Evolutionary conservation across 768 basidiomycete genomes (phyloP).

Genomic region (Daedaleopsis sinensis): DNA sequence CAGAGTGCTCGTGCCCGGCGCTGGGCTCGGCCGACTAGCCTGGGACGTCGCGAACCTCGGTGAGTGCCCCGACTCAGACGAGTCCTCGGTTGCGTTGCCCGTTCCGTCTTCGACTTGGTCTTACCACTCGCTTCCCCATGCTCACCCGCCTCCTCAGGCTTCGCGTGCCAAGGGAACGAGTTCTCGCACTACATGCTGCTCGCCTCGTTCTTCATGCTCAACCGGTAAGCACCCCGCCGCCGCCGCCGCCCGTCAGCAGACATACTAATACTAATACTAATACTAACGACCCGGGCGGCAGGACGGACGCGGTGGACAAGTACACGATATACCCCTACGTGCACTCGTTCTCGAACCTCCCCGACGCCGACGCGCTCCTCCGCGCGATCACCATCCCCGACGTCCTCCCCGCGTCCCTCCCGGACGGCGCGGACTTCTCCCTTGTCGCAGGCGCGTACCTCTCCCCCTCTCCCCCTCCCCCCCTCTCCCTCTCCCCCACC

Average conservation of each 20-base stretch:
- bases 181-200: slow-evolving; percentile 96
- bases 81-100: too few species aligned
- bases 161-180: slow-evolving; percentile 91
- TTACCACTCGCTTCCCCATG: too few species aligned
- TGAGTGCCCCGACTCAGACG: slow-evolving; percentile 42
- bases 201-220: slow-evolving; percentile 85
- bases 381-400: slow-evolving; percentile 78
- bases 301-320: slow-evolving; percentile 67
- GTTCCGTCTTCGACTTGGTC: too few species aligned
- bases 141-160: slow-evolving; percentile 52
- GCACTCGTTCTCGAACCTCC: slow-evolving; percentile 89
- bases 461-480: background rate
- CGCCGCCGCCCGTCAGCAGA: background rate
- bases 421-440: slow-evolving; percentile 68
- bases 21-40: slow-evolving; percentile 86
- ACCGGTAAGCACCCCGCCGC: slow-evolving; percentile 59
- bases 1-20: slow-evolving; percentile 86
- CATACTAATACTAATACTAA: too few species aligned
- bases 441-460: slow-evolving; percentile 73
- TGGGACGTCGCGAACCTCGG: slow-evolving; percentile 86
- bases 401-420: slow-evolving; percentile 75
- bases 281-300: too few species aligned
- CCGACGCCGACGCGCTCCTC: slow-evolving; percentile 60
- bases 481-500: background rate
- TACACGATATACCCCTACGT: slow-evolving; percentile 87